Conservation (phyloP, 805 yeast genomes). For the Vanderwaltozyma yarrowii region DNA sequence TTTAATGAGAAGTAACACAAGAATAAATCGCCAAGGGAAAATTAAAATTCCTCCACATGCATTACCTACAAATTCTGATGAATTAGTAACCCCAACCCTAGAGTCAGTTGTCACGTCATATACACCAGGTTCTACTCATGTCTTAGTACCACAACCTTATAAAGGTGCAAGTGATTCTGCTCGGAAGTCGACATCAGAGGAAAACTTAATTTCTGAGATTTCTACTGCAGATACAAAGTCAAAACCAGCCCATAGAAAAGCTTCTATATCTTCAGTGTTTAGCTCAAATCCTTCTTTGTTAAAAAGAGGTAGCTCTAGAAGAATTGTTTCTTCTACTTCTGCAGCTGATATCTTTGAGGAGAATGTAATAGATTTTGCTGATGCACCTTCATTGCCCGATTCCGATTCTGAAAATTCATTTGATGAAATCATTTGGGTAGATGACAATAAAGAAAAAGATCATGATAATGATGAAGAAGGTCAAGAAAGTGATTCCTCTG, state of each 20-base stretch:
- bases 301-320: constrained; percentile 23
- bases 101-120: constrained; percentile 28
- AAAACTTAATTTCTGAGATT: neutral
- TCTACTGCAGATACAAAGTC: neutral
- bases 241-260: constrained; percentile 1
- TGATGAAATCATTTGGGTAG: constrained; percentile 5
- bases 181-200: neutral
- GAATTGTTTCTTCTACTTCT: constrained; percentile 28
- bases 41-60: constrained; percentile 16
- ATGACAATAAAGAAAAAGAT: neutral
- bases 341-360: constrained; percentile 54
- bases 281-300: constrained; percentile 20
- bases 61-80: neutral
- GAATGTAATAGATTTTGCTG: constrained; percentile 63
- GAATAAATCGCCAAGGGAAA: constrained; percentile 5
- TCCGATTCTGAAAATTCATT: constrained; percentile 29
- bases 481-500: constrained; percentile 15
- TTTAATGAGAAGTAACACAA: constrained; percentile 11
- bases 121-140: constrained; percentile 35
- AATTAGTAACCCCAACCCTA: neutral
- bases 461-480: constrained; percentile 1
- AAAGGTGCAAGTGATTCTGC: constrained; percentile 21
- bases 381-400: constrained; percentile 51
- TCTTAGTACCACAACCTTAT: constrained; percentile 35
- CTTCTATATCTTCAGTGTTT: constrained; percentile 12